A percentile compares a stretch with the other conserved stretches of the same genome.
phyloP scores from a whole-genome alignment of 2,329 filamentous ascomycete genomes.

The Arthroderma sp. region DNA sequence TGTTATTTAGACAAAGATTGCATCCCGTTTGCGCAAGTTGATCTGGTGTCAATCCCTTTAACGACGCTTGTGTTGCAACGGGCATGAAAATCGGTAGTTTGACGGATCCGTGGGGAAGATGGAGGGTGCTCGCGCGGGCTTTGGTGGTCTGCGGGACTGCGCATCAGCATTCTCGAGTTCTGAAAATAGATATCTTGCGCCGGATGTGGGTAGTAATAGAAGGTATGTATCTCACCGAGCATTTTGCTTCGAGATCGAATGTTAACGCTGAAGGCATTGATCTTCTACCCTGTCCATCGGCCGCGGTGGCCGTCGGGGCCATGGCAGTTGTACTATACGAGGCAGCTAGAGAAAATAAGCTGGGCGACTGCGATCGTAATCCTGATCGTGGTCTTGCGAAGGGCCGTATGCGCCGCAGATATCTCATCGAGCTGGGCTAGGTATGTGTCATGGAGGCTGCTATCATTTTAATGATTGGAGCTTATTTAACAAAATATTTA shows the following conservation, averaged over 20 bases:
- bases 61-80: conserved; percentile 87
- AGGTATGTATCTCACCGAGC: conserved; percentile 52
- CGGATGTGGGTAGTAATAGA: not conserved
- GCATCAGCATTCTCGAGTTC: not conserved
- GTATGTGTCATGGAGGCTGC: not conserved
- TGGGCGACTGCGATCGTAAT: not conserved
- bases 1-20: conserved; percentile 90
- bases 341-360: too few species aligned
- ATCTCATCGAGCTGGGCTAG: not conserved
- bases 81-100: conserved; percentile 95
- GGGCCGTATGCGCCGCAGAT: not conserved
- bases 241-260: conserved; percentile 65
- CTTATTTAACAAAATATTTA: not conserved
- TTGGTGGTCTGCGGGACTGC: conserved; percentile 64
- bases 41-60: conserved; percentile 87
- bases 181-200: not conserved
- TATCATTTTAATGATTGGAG: not conserved
- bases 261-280: conserved; percentile 51
- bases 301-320: not conserved
- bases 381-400: not conserved
- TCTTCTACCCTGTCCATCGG: conserved; percentile 22
- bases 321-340: not conserved
- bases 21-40: conserved; percentile 85
- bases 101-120: conserved; percentile 82
- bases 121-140: conserved; percentile 77